phyloP scores from a whole-genome alignment of 768 basidiomycete species.

The Mycena rosella region DNA sequence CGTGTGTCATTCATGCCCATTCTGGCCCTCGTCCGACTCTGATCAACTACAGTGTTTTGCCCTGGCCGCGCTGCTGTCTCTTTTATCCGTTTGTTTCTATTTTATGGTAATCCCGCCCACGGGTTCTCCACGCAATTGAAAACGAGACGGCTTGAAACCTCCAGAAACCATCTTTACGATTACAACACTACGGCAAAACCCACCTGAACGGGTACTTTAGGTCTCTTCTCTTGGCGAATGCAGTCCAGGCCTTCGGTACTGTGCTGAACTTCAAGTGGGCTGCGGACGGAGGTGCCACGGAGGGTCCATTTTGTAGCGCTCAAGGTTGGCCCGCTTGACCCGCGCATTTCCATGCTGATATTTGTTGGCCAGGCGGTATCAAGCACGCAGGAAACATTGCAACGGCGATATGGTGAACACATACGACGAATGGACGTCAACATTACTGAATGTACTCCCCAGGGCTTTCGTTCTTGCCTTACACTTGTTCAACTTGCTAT shows the following conservation, averaged over 20 bases:
- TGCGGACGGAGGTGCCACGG: conserved; percentile 35
- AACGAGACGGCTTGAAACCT: neutral
- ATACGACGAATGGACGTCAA: neutral
- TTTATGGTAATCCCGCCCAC: conserved; percentile 10
- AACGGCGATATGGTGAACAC: conserved; percentile 49
- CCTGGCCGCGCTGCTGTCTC: conserved; percentile 11
- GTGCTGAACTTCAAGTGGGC: conserved; percentile 47
- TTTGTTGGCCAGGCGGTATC: conserved; percentile 43
- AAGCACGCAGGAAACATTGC: conserved; percentile 60
- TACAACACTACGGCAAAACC: conserved; percentile 39
- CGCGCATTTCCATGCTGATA: neutral
- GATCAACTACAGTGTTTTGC: conserved; percentile 15
- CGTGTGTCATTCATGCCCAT: neutral
- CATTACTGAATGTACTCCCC: neutral
- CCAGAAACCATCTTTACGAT: conserved; percentile 32
- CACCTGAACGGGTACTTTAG: conserved; percentile 45
- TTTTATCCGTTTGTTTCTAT: conserved; percentile 22
- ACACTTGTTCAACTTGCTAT: conserved; percentile 52
- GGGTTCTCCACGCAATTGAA: neutral
- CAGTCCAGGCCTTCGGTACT: conserved; percentile 44
- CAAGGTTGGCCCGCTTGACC: conserved; percentile 42
- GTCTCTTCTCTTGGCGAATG: conserved; percentile 45
- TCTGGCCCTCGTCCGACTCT: neutral
- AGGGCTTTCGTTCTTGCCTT: conserved; percentile 50
- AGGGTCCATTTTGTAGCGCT: conserved; percentile 38